Percentiles rank a stretch among this genome's conserved stretches.
Evolutionary conservation across 192 early-diverging fungal genomes (phyloP).

Genomic region (Phycomyces blakesleeanus): DNA sequence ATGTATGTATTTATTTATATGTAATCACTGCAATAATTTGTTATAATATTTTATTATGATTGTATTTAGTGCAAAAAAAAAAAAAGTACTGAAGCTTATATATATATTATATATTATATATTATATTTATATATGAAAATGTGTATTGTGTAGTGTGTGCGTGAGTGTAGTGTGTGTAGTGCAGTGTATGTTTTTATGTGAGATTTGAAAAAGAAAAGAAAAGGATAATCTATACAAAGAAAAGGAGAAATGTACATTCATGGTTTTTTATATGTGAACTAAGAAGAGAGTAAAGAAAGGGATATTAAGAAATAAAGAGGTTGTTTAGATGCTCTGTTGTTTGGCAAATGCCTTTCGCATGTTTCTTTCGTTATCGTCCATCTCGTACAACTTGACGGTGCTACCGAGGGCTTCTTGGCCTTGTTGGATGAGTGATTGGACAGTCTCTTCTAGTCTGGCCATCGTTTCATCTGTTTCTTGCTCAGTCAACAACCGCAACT

Average conservation of each 20-base stretch:
- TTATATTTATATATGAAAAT: not conserved
- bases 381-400: constrained; percentile 3
- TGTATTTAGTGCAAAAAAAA: too few species aligned
- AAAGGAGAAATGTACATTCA: not conserved
- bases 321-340: not conserved
- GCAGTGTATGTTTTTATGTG: not conserved
- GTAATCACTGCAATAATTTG: too few species aligned
- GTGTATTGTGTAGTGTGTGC: too few species aligned
- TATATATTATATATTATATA: too few species aligned
- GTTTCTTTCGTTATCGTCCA: not conserved
- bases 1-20: not conserved
- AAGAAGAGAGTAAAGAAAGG: not conserved
- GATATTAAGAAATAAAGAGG: not conserved
- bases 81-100: too few species aligned
- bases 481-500: constrained; percentile 1
- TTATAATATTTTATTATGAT: too few species aligned
- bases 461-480: constrained; percentile 14
- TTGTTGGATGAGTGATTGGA: constrained; percentile 18
- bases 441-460: constrained; percentile 9
- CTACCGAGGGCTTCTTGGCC: constrained; percentile 16
- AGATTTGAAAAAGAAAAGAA: not conserved
- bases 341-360: not conserved
- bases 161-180: not conserved
- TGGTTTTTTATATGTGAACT: not conserved
- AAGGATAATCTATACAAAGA: not conserved